Evolutionary conservation across 2,329 filamentous ascomycete species (phyloP).

Genomic region (Colletotrichum orbiculare): DNA sequence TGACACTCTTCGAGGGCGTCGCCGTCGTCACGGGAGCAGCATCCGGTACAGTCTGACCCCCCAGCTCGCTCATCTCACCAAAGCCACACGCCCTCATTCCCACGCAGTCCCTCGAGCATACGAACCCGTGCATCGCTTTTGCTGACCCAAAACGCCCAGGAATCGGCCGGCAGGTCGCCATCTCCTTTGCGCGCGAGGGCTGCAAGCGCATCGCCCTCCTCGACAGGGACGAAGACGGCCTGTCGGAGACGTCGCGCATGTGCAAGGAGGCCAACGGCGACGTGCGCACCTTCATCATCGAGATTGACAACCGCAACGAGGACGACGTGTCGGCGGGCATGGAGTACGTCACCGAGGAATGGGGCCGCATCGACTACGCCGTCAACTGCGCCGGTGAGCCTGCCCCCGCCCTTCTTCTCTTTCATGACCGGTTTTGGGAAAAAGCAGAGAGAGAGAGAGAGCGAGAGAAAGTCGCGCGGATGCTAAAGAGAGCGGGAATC

Average conservation of each 20-base stretch:
- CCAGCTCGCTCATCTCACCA: neutral
- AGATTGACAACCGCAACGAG: conserved; percentile 50
- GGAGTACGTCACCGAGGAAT: conserved; percentile 44
- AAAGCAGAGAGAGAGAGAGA: too few species aligned
- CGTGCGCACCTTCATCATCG: conserved; percentile 41
- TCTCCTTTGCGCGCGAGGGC: conserved; percentile 57
- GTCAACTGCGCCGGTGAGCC: conserved; percentile 55
- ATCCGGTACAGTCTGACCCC: conserved; percentile 40
- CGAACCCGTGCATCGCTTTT: neutral
- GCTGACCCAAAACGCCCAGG: conserved; percentile 42
- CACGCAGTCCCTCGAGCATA: neutral
- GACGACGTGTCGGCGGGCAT: conserved; percentile 48
- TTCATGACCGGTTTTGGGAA: too few species aligned
- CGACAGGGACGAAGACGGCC: conserved; percentile 48
- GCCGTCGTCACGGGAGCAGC: conserved; percentile 46
- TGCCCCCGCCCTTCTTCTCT: neutral
- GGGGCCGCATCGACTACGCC: conserved; percentile 57
- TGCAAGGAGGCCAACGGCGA: conserved; percentile 43
- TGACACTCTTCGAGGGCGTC: conserved; percentile 45
- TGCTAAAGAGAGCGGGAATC: neutral
- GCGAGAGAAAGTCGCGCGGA: neutral
- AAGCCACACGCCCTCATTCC: too few species aligned
- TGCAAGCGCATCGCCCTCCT: conserved; percentile 54
- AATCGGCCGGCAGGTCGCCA: conserved; percentile 54
- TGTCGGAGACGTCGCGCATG: conserved; percentile 47